phyloP scores from a whole-genome alignment of 495 filamentous ascomycete genomes.

The Gamarada debralockiae region DNA sequence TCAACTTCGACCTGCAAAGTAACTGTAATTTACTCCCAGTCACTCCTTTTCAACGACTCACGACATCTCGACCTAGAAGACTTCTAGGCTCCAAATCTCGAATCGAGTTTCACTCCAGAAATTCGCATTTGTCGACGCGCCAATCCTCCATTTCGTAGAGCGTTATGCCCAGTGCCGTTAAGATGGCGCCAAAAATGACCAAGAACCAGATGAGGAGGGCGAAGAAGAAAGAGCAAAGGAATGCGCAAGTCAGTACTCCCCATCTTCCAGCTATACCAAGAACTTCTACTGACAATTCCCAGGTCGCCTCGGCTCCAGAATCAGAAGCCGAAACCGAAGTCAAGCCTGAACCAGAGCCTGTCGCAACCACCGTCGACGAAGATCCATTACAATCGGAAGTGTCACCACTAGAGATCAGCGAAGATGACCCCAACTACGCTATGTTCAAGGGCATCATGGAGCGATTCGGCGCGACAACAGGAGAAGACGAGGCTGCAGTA shows the following conservation, averaged over 20 bases:
- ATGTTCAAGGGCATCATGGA: slow-evolving; percentile 78
- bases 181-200: slow-evolving; percentile 62
- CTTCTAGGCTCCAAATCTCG: too few species aligned
- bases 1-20: too few species aligned
- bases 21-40: too few species aligned
- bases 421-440: slow-evolving; percentile 73
- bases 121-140: neutral
- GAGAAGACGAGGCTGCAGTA: slow-evolving; percentile 55
- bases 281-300: slow-evolving; percentile 19
- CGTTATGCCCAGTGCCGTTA: slow-evolving; percentile 25
- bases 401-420: slow-evolving; percentile 42
- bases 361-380: slow-evolving; percentile 19
- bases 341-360: slow-evolving; percentile 15
- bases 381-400: slow-evolving; percentile 30
- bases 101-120: too few species aligned
- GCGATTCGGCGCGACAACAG: slow-evolving; percentile 61
- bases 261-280: slow-evolving; percentile 1
- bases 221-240: slow-evolving; percentile 84
- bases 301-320: slow-evolving; percentile 28
- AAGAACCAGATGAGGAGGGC: slow-evolving; percentile 85
- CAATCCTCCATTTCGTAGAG: neutral
- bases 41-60: too few species aligned
- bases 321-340: slow-evolving; percentile 11
- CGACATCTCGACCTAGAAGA: neutral
- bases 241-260: slow-evolving; percentile 33